These are phyloP conservation scores for Syncephalastrum sp. DNA, from an alignment of 371 early-diverging fungal species.

Conservation along the genomic window DNA sequence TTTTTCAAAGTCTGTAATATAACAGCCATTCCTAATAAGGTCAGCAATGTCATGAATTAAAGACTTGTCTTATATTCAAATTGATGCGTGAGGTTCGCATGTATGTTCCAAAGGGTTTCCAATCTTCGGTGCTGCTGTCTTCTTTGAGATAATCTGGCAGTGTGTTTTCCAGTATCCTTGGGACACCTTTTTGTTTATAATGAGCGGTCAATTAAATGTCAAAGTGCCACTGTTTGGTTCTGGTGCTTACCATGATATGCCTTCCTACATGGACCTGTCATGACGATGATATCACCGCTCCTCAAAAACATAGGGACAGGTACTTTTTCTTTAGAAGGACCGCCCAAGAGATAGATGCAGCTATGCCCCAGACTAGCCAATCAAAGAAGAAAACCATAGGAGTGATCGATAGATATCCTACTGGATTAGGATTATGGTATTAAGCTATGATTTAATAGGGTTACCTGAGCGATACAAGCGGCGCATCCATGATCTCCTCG, in stretches of 20 bases:
- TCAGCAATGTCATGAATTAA: background rate
- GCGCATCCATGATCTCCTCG: constrained; percentile 81
- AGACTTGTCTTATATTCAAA: constrained; percentile 34
- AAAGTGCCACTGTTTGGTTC: background rate
- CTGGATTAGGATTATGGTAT: background rate
- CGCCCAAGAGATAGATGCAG: constrained; percentile 82
- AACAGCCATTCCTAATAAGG: no score
- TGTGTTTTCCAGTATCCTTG: constrained; percentile 24
- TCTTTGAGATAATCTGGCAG: constrained; percentile 26
- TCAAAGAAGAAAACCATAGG: no score
- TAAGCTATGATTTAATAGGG: background rate
- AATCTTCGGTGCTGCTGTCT: constrained; percentile 33
- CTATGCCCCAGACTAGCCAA: constrained; percentile 66
- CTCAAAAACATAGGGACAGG: constrained; percentile 70
- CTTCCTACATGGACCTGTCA: constrained; percentile 72
- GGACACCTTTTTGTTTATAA: constrained; percentile 20
- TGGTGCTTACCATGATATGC: constrained; percentile 71
- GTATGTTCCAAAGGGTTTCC: constrained; percentile 59
- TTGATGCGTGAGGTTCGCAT: constrained; percentile 67
- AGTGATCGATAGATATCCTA: no score
- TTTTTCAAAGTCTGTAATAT: no score
- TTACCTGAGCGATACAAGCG: constrained; percentile 29
- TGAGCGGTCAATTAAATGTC: background rate
- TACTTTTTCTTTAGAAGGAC: constrained; percentile 57
- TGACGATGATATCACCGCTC: constrained; percentile 83